Evolutionary conservation across 108 stramenopile species (phyloP).

Genomic region (Cyclotella kingstonii): DNA sequence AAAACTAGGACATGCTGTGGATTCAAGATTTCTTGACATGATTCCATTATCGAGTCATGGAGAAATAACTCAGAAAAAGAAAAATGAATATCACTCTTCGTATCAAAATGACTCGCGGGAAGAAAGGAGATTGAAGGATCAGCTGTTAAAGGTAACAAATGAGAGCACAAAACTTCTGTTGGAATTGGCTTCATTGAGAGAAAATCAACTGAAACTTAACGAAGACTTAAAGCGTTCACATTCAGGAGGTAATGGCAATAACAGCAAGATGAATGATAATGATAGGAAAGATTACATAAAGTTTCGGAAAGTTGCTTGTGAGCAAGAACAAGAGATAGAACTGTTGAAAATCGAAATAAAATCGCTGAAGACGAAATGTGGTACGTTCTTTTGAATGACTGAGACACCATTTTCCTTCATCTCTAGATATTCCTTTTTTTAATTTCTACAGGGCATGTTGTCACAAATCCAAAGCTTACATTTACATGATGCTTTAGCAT

Average conservation of each 20-base stretch:
- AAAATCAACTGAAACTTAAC: constrained; percentile 10
- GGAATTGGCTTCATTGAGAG: constrained; percentile 15
- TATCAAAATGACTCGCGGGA: constrained; percentile 5
- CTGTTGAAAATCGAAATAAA: constrained; percentile 19
- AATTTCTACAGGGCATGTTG: too few relatives aligned
- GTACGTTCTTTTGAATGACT: background rate
- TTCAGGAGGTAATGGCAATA: background rate
- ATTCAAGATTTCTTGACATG: background rate
- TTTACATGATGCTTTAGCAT: too few relatives aligned
- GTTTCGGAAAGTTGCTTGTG: background rate
- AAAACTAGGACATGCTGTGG: background rate
- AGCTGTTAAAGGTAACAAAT: constrained; percentile 16
- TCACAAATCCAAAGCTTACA: too few relatives aligned
- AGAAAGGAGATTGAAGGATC: constrained; percentile 4
- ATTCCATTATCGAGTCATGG: background rate
- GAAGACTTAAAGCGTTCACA: constrained; percentile 5
- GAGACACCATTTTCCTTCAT: too few relatives aligned
- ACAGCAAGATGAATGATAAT: background rate
- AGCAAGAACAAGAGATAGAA: constrained; percentile 13
- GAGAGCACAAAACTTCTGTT: constrained; percentile 28
- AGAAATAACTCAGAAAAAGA: background rate
- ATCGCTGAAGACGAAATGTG: constrained; percentile 10
- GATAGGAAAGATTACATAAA: constrained; percentile 6
- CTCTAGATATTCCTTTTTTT: too few relatives aligned
- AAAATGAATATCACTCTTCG: background rate